Base-by-base conservation (phyloP, 345 rosid species). In the Dimocarpus longan region DNA sequence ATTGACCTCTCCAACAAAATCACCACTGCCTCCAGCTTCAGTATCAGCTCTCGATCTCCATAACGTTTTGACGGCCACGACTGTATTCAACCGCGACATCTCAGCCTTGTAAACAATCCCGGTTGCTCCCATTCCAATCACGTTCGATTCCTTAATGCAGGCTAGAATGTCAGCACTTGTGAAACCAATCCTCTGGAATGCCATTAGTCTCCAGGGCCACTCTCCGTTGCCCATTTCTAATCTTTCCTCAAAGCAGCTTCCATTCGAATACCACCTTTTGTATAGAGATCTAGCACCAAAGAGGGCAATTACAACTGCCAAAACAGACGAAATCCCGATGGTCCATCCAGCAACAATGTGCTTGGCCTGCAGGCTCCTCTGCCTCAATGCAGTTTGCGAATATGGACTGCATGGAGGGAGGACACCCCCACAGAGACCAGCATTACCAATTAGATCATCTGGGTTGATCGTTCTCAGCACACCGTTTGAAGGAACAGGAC, bases 191-290 rank as follows among this genome's bases (percentile, higher is more conserved):
- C 97, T 91, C 80, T 96, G 97, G 90, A 93, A 96, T 82, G 95
- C 98, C 91, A 88, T 84, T 60, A 93, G 68, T 81, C 91, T 89
- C 99, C 99, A 96, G 2, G 99, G 97, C 97, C 99, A 96, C 74
- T 90, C 92, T 70, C 87, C 89, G 3, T 71, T 83, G 28, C 91
- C 89, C 74, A 79, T 83, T 60, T 84, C 90, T 8, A 84, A 82
- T 71, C 81, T 82, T 71, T 87, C 92, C 70, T 82, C 86, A 8
- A 88, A 85, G 84, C 92, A 90, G 80, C 87, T 81, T 54, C 93
- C 90, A 59, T 80, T 78, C 0, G 88, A 68, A 50, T 88, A 81
- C 94, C 93, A 89, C 79, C 78, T 89, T 68, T 85, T 89, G 73
- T 90, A 91, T 26, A 91, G 62, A 62, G 76, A 75, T 66, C 89